These are phyloP conservation scores for Stellera chamaejasme DNA, from an alignment of 345 rosid species.

Conservation along the genomic window DNA sequence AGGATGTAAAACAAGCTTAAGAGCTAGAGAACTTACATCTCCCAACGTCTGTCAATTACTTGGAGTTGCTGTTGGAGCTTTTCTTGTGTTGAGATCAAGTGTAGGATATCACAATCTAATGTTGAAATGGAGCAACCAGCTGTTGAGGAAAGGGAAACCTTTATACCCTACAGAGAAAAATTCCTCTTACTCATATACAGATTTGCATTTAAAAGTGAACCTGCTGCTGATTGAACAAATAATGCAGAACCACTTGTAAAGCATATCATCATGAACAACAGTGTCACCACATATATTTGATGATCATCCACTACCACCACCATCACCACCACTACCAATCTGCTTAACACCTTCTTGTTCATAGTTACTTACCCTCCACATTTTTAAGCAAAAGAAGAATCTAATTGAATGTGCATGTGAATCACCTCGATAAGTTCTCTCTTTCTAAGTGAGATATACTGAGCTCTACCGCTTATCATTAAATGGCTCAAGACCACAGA, in stretches of 20 bases:
- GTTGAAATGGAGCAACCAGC: slow-evolving; percentile 43
- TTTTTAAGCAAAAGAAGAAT: too few species aligned
- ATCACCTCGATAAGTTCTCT: slow-evolving; percentile 67
- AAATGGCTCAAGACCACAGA: slow-evolving; percentile 61
- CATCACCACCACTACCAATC: too few species aligned
- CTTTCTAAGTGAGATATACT: slow-evolving; percentile 36
- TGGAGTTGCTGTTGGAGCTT: slow-evolving; percentile 78
- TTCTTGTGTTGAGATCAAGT: slow-evolving; percentile 69
- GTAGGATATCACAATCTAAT: slow-evolving; percentile 66
- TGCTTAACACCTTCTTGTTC: too few species aligned
- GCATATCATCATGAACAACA: too few species aligned
- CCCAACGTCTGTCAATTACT: slow-evolving; percentile 55
- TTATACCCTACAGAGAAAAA: slow-evolving; percentile 53
- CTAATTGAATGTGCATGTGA: background rate
- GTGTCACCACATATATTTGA: too few species aligned
- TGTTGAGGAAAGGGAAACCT: slow-evolving; percentile 57
- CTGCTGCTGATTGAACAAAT: too few species aligned
- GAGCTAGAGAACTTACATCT: slow-evolving; percentile 33
- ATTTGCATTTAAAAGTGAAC: background rate
- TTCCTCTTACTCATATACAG: background rate
- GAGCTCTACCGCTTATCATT: slow-evolving; percentile 53
- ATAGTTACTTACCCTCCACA: too few species aligned
- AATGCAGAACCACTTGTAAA: too few species aligned
- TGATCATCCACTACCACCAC: too few species aligned
- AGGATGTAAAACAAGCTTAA: slow-evolving; percentile 6